phyloP scores from a whole-genome alignment of 106 monocot species.

The Dioscorea alata region DNA sequence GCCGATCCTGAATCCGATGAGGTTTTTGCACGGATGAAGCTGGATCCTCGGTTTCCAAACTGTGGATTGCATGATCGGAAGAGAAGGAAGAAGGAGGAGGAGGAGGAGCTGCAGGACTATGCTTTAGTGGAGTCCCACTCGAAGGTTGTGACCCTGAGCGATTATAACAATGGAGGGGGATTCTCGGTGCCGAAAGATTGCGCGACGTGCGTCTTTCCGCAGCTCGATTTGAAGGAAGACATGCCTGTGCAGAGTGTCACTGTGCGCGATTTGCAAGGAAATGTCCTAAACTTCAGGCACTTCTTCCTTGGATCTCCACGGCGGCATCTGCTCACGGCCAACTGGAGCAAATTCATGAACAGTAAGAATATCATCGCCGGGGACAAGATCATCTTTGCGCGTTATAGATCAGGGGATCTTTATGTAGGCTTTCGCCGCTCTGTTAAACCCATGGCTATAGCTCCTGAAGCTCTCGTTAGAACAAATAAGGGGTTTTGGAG shows the following conservation, averaged over 20 bases:
- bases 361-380: slow-evolving; percentile 55
- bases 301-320: slow-evolving; percentile 62
- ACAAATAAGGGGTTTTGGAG: slow-evolving; percentile 20
- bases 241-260: slow-evolving; percentile 42
- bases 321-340: slow-evolving; percentile 70
- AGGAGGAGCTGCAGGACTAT: not conserved
- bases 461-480: not conserved
- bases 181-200: slow-evolving; percentile 70
- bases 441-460: not conserved
- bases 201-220: slow-evolving; percentile 53
- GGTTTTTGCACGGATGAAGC: slow-evolving; percentile 20
- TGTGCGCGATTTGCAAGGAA: slow-evolving; percentile 41
- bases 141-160: slow-evolving; percentile 48
- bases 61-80: not conserved
- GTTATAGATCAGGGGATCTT: slow-evolving; percentile 10
- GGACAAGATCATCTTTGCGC: slow-evolving; percentile 57
- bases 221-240: slow-evolving; percentile 22
- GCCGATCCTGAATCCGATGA: slow-evolving; percentile 36
- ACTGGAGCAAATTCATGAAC: slow-evolving; percentile 68
- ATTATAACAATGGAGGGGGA: slow-evolving; percentile 77
- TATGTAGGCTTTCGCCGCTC: slow-evolving; percentile 41
- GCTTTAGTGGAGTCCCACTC: not conserved
- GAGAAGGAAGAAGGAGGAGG: not conserved
- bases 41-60: slow-evolving; percentile 1
- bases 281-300: slow-evolving; percentile 46